Evolutionary conservation across 2,329 filamentous ascomycete genomes (phyloP), one percentile per base, ranked within the genome.

Genomic region (Beauveria sp.): DNA sequence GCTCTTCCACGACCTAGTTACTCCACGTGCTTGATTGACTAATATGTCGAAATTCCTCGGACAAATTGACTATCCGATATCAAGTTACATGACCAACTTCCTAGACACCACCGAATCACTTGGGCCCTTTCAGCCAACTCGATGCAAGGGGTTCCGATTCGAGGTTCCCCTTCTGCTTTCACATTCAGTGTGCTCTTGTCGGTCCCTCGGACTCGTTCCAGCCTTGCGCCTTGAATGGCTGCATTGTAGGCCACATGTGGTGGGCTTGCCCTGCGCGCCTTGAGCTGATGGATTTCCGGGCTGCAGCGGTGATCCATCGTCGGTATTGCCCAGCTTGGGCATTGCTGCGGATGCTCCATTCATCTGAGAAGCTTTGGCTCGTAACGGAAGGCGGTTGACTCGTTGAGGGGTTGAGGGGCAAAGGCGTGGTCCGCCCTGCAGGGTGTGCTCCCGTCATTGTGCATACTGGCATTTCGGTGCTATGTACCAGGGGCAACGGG

Each of bases 251-350:
- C 43, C 14, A 38, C n/a, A 12, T 57, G 22, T 24, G 22, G 22
- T 24, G 22, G 22, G 22, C 22, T 24, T 24, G 22, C 22, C 22
- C 22, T 24, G 22, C 22, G 22, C 22, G 22, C 22, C 22, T 24
- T 24, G 22, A 24, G 22, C 22, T 24, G 22, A 24, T 24, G 26
- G 22, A 22, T 55, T 43, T 56, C 54, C 20, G 34, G 43, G 43
- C 43, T 57, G 54, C 54, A 47, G n/a, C 14, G 16, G 5, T 45
- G 40, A 26, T 26, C 52, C 40, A 30, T 54, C 22, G 54, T 16
- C 43, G 54, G 54, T 42, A 56, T 47, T 57, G 42, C 26, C 54
- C 43, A 57, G 42, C 42, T 47, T 18, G 54, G 54, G 54, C 43
- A 47, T 43, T 47, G 18, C 5, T 45, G 49, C 28, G 9, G 22